Evolutionary conservation across 2,329 filamentous ascomycete genomes (phyloP).

Genomic region (Pseudomassariella vexata): DNA sequence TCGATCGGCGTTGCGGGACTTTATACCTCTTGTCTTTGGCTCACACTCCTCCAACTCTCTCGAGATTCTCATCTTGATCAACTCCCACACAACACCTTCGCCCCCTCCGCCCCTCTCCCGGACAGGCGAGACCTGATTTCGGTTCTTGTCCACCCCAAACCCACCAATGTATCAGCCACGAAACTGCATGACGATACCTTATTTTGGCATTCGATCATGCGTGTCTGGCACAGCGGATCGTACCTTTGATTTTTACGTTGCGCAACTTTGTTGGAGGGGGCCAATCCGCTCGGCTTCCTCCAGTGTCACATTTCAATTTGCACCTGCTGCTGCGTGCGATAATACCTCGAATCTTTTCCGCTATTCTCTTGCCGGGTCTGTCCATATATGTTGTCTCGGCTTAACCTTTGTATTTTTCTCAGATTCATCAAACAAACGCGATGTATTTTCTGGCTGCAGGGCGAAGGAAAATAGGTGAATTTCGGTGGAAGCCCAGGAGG

Average conservation of each 20-base stretch:
- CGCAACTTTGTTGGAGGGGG: no score
- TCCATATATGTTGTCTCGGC: slow-evolving; percentile 18
- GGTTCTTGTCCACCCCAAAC: slow-evolving; percentile 29
- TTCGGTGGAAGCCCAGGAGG: slow-evolving; percentile 32
- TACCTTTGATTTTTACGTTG: slow-evolving; percentile 32
- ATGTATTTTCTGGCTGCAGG: slow-evolving; percentile 23
- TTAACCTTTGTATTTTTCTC: slow-evolving; percentile 9
- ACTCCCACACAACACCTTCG: slow-evolving; percentile 14
- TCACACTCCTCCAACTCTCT: slow-evolving; percentile 10
- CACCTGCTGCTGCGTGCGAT: slow-evolving; percentile 3
- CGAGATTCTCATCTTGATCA: slow-evolving; percentile 11
- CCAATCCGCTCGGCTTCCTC: slow-evolving; percentile 20
- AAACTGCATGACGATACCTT: slow-evolving; percentile 54
- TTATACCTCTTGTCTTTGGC: slow-evolving; percentile 28
- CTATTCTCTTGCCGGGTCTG: slow-evolving; percentile 19
- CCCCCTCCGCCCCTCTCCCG: slow-evolving; percentile 17
- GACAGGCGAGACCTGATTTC: slow-evolving; percentile 18
- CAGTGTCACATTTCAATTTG: slow-evolving; percentile 15
- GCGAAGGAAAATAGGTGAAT: slow-evolving; percentile 25
- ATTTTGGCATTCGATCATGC: slow-evolving; percentile 48
- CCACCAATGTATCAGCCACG: slow-evolving; percentile 35
- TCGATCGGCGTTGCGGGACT: slow-evolving; percentile 22
- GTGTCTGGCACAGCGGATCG: slow-evolving; percentile 57
- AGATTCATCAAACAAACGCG: slow-evolving; percentile 17
- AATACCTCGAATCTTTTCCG: slow-evolving; percentile 10